These are phyloP conservation scores for Acacia acuminata DNA, from an alignment of 306 rosid genomes.

Conservation along the genomic window DNA sequence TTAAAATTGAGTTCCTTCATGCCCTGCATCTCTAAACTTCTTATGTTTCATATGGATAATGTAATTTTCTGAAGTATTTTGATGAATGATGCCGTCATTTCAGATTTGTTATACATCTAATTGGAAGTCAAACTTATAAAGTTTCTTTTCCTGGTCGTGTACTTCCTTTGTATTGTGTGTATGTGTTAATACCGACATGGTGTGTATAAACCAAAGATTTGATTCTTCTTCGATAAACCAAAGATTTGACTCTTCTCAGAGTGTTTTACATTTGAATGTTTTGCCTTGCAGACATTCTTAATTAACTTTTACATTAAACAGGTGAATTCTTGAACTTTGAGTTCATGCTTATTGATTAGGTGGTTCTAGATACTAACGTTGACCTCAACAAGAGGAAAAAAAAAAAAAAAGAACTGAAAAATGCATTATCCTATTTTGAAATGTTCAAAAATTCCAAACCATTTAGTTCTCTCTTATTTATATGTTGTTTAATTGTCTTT, in stretches of 20 bases:
- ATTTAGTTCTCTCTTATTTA: background rate
- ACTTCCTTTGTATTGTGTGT: background rate
- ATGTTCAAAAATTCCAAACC: background rate
- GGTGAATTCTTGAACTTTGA: background rate
- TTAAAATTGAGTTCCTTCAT: background rate
- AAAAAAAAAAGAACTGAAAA: background rate
- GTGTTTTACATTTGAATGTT: background rate
- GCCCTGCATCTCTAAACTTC: background rate
- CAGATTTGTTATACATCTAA: background rate
- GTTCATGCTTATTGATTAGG: too few relatives aligned
- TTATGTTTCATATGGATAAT: background rate
- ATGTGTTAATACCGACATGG: background rate
- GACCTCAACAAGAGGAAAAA: background rate
- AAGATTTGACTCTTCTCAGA: background rate
- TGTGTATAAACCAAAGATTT: background rate
- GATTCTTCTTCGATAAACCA: background rate
- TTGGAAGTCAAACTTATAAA: background rate
- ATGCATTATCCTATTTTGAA: background rate
- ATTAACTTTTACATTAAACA: background rate
- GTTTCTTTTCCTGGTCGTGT: background rate
- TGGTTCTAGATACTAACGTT: too few relatives aligned
- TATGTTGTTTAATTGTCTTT: constrained; percentile 16
- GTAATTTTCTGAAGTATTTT: background rate
- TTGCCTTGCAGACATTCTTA: background rate
- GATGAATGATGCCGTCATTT: background rate